Base-by-base conservation (phyloP, 257 asterid species). In the Solanum appendiculatum region DNA sequence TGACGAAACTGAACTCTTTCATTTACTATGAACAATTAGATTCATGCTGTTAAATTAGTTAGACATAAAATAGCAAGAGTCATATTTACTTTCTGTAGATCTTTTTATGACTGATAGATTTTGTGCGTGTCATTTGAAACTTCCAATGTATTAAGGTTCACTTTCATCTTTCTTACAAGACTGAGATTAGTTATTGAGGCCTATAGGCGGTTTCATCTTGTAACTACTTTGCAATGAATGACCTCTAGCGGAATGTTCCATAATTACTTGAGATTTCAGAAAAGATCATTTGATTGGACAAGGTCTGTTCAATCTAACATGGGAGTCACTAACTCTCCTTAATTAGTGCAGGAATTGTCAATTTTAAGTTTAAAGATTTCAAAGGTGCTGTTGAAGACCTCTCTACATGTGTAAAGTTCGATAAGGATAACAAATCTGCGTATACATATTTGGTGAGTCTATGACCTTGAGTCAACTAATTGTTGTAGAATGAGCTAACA, bases 341-440 rank as follows among this genome's bases (percentile, higher is more conserved):
- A 88, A 75, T 87, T 87, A 33, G 54, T 92, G 93, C 95, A 97
- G 99, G 99, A 89, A 97, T 97, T 85, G 97, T 97, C 87, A 94
- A 94, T 93, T 97, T 92, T 92, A 97, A 97, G 91, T 97, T 93
- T 90, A 97, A 97, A 92, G 99, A 97, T 91, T 96, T 93, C 86
- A 88, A 88, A 92, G 94, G 98, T 91, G 98, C 99, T 88, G 97
- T 92, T 84, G 93, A 95, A 89, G 99, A 97, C 94, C 94, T 97
- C 84, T 91, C 98, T 88, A 92, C 91, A 40, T 97, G 99, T 70
- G 95, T 97, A 86, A 92, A 93, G 89, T 89, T 93, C 89, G 99
- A 97, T 33, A 91, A 90, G 90, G 93, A 92, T 86, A 95, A 96
- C 94, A 96, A 95, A 95, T 97, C 99, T 87, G 99, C 99, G 9